Evolutionary conservation across 108 stramenopile genomes (phyloP), one percentile per base, ranked within the genome.

Genomic region (Parmales sp.): DNA sequence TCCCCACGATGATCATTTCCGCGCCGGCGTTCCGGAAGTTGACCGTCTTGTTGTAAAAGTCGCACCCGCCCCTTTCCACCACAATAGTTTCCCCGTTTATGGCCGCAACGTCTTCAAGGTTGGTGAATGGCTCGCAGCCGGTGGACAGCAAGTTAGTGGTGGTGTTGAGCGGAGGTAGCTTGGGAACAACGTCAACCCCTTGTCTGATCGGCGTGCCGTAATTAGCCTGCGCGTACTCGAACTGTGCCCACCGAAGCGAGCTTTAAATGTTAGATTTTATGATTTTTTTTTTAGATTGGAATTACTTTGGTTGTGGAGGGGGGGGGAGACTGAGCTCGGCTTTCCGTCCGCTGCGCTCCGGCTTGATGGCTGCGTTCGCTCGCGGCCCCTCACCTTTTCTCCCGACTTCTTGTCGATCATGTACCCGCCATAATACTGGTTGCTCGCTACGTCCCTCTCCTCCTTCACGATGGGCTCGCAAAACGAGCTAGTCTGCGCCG

Each of bases 11-110:
- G 49, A 72, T 31, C 69, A 76, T 46, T 19, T 67, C 67, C 37
- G 72, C 76, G 23, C 76, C 76, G 13, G 63, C 43, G 7, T n/a
- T 36, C 43, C 31, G 67, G 2, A 51, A 43, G 49, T 76, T 72
- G 19, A 69, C 64, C 13, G 76, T 72, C 72, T 76, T 76, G 18
- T 63, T 72, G 0, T 66, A 26, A 37, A 72, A 76, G 39, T 70
- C 65, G 51, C 76, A 72, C 22, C 72, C 71, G 48, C 76, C 71
- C 19, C 71, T 51, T 7, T 54, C 22, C 39, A 71, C 72, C 1
- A 76, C n/a, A n/a, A n/a, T n/a, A n/a, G n/a, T 44, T 0, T 72
- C 41, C n/a, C 49, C 65, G 60, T 60, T 28, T n/a, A 22, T 22
- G 41, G 31, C 37, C 7, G 51, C 6, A 0, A 66, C 6, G 0